Conservation (phyloP, 768 basidiomycete genomes). For the Fistulinella prunicolor region DNA sequence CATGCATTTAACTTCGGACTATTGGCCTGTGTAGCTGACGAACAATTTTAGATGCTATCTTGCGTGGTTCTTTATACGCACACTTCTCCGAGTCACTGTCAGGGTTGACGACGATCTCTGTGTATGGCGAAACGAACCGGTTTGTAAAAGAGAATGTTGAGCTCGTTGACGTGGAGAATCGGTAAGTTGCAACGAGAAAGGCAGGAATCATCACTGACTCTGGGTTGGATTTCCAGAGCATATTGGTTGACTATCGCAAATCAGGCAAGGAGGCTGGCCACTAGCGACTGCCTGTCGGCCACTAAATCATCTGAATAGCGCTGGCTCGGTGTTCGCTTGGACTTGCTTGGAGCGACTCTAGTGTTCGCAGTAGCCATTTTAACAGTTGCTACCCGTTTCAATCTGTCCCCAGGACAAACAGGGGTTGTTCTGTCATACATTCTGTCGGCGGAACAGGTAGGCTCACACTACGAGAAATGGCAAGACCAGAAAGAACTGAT, state of each 20-base stretch:
- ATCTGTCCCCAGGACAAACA: constrained; percentile 76
- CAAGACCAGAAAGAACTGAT: constrained; percentile 1
- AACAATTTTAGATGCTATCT: constrained; percentile 59
- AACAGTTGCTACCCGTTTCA: constrained; percentile 68
- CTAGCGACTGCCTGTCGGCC: background rate
- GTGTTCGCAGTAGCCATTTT: constrained; percentile 80
- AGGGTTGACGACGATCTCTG: constrained; percentile 84
- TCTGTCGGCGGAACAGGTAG: constrained; percentile 43
- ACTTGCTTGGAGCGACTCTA: constrained; percentile 70
- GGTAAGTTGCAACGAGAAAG: constrained; percentile 37
- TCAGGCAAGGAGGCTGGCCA: constrained; percentile 43
- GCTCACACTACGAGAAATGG: constrained; percentile 9
- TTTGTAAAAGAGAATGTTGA: constrained; percentile 74
- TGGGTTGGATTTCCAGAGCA: constrained; percentile 43
- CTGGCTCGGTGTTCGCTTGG: constrained; percentile 90
- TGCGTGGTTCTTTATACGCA: constrained; percentile 83
- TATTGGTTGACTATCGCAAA: constrained; percentile 87
- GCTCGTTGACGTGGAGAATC: constrained; percentile 82
- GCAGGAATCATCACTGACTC: background rate
- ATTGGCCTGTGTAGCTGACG: background rate
- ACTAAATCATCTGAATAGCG: constrained; percentile 37
- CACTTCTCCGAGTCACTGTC: constrained; percentile 91
- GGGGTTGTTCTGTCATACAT: constrained; percentile 78
- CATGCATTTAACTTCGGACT: background rate
- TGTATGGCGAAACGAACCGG: constrained; percentile 75